Evolutionary conservation across 345 rosid species (phyloP).

Genomic region (Pistacia atlantica): DNA sequence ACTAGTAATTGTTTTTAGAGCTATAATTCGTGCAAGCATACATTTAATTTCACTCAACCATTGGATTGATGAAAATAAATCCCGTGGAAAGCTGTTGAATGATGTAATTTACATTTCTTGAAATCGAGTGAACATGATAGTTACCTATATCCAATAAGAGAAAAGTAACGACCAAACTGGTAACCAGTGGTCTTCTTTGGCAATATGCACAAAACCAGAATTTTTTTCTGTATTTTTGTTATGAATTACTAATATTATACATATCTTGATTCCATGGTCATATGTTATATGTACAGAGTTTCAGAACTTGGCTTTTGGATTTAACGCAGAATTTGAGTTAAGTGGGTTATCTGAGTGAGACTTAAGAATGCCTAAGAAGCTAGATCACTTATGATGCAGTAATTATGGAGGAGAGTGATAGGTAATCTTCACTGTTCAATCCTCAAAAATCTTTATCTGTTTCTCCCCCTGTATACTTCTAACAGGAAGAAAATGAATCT

Average conservation of each 20-base stretch:
- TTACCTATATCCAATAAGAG: not conserved
- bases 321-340: constrained; percentile 7
- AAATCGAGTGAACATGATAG: constrained; percentile 5
- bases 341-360: not conserved
- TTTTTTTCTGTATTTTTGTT: not conserved
- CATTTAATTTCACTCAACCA: not conserved
- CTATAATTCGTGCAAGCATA: not conserved
- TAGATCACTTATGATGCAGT: constrained; percentile 11
- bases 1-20: not conserved
- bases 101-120: not conserved
- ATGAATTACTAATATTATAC: not conserved
- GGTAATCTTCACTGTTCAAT: constrained; percentile 21
- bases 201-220: not conserved
- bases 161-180: not conserved
- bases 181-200: not conserved
- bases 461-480: not conserved
- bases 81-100: not conserved
- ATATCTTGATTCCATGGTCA: not conserved
- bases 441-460: not conserved
- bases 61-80: not conserved
- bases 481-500: not conserved
- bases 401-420: constrained; percentile 23
- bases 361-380: constrained; percentile 2
- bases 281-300: constrained; percentile 7
- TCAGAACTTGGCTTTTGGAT: not conserved